phyloP scores from a whole-genome alignment of 108 stramenopile species.

The Pseudonitzschia pungens region DNA sequence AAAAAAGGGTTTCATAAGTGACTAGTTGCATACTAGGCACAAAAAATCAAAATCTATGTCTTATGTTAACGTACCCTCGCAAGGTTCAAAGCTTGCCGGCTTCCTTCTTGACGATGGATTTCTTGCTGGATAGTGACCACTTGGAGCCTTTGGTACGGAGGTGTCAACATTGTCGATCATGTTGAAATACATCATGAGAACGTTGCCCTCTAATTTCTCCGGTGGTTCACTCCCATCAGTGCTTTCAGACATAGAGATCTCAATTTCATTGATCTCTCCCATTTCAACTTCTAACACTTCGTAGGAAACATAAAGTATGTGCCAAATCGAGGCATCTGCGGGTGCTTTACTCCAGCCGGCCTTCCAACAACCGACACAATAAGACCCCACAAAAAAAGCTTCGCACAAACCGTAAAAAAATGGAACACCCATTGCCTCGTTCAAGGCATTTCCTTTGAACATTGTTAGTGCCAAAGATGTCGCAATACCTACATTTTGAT shows the following conservation, averaged over 20 bases:
- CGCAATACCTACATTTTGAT: conserved; percentile 90
- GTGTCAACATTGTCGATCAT: not conserved
- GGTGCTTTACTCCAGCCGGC: conserved; percentile 83
- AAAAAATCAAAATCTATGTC: not conserved
- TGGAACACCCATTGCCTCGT: conserved; percentile 76
- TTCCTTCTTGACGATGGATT: conserved; percentile 1
- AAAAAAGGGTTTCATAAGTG: not conserved
- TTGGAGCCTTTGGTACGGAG: conserved; percentile 15
- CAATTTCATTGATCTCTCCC: conserved; percentile 23
- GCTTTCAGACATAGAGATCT: conserved; percentile 19
- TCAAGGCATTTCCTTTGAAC: conserved; percentile 65
- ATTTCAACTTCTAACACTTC: conserved; percentile 44
- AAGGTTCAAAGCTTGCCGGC: not conserved
- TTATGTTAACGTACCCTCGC: conserved; percentile 12
- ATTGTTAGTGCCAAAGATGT: conserved; percentile 74
- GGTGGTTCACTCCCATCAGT: conserved; percentile 9
- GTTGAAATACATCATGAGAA: conserved; percentile 14
- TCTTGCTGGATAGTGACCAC: conserved; percentile 6
- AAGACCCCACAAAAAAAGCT: conserved; percentile 62
- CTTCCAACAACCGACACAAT: conserved; percentile 74
- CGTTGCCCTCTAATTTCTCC: conserved; percentile 17
- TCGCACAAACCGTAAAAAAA: conserved; percentile 79
- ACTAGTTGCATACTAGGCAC: not conserved
- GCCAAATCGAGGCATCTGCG: conserved; percentile 58
- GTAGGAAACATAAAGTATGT: conserved; percentile 57